Percentiles rank a stretch among this genome's conserved stretches.
Evolutionary conservation across 768 basidiomycete genomes (phyloP).

Genomic region (Auricularia auricula-judae): DNA sequence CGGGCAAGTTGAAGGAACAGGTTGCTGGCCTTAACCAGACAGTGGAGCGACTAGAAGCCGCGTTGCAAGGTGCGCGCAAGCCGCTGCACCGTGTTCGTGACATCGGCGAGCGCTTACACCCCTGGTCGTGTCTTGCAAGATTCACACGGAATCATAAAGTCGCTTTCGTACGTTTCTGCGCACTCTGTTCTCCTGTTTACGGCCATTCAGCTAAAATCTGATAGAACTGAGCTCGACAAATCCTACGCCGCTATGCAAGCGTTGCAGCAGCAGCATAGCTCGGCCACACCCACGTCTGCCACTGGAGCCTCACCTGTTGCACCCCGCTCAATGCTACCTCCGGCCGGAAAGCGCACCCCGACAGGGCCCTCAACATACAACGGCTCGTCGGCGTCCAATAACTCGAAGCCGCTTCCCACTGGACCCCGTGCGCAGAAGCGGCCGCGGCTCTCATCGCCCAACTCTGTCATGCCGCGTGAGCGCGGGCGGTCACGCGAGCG

Average conservation of each 20-base stretch:
- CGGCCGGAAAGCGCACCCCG: neutral
- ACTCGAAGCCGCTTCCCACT: conserved; percentile 52
- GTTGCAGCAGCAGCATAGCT: neutral
- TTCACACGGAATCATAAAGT: conserved; percentile 61
- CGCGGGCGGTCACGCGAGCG: conserved; percentile 9
- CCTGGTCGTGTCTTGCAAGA: conserved; percentile 30
- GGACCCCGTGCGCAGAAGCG: conserved; percentile 77
- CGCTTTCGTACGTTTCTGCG: conserved; percentile 51
- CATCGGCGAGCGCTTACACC: neutral
- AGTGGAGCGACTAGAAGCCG: conserved; percentile 59
- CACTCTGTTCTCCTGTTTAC: conserved; percentile 6
- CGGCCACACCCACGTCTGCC: neutral
- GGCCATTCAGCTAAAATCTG: conserved; percentile 10
- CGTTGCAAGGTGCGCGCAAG: conserved; percentile 51
- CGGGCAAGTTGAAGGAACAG: conserved; percentile 74
- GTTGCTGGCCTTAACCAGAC: conserved; percentile 56
- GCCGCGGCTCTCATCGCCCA: conserved; percentile 54
- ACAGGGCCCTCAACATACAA: neutral
- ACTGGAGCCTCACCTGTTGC: neutral
- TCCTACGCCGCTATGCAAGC: neutral
- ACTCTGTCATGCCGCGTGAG: conserved; percentile 17
- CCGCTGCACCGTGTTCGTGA: neutral
- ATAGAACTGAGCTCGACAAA: conserved; percentile 58
- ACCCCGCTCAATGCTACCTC: neutral
- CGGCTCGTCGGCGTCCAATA: neutral